Percentiles rank a stretch among this genome's conserved stretches.
Conservation (phyloP, 441 rosid genomes). For the Sinapis alba region DNA sequence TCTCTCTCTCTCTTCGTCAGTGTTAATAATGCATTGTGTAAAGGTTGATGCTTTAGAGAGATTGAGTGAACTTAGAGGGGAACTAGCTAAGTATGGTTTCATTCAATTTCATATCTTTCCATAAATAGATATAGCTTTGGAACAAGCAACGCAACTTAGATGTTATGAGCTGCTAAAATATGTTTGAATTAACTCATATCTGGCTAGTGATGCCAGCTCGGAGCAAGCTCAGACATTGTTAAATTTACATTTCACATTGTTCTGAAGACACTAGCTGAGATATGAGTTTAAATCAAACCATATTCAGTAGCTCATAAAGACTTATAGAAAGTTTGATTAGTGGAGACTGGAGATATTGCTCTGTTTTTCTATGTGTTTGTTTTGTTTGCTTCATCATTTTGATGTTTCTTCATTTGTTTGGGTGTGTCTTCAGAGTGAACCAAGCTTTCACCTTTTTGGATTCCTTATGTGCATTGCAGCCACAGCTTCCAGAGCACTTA, state of each 20-base stretch:
- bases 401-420: background rate
- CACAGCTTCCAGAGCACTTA: conserved; percentile 96
- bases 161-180: background rate
- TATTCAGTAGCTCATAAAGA: background rate
- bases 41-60: background rate
- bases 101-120: background rate
- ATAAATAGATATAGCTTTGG: background rate
- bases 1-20: background rate
- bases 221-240: conserved; percentile 3
- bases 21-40: background rate
- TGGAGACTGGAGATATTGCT: background rate
- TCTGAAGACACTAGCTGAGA: background rate
- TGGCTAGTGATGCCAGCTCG: background rate
- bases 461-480: conserved; percentile 89
- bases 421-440: conserved; percentile 65
- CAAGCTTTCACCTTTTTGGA: conserved; percentile 95
- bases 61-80: conserved; percentile 4
- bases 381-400: conserved; percentile 3
- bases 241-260: background rate
- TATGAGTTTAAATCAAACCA: background rate
- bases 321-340: background rate
- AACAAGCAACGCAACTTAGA: background rate
- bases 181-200: conserved; percentile 6
- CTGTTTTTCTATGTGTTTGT: background rate
- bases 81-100: background rate